Conservation (phyloP, 257 asterid species). For the Solanum appendiculatum region DNA sequence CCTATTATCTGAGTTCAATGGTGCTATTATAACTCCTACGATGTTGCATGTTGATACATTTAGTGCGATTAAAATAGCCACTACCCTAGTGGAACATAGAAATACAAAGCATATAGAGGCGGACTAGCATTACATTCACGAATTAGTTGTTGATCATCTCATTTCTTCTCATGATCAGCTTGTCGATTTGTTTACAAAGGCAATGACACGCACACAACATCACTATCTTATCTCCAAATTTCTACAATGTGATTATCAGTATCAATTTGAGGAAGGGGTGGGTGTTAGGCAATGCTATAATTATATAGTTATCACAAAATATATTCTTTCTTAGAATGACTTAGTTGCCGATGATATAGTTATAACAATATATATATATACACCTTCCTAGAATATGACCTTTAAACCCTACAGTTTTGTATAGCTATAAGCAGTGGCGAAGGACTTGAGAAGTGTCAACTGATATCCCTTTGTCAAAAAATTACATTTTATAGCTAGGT, state of each 20-base stretch:
- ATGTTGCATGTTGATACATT: background rate
- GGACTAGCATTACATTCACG: background rate
- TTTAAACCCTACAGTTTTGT: background rate
- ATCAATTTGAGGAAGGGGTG: background rate
- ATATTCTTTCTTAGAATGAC: background rate
- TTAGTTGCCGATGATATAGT: background rate
- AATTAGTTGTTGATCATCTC: background rate
- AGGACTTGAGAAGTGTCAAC: background rate
- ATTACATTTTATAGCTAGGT: background rate
- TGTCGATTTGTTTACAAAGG: background rate
- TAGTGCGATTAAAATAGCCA: background rate
- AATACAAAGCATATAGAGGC: background rate
- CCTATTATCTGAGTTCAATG: background rate
- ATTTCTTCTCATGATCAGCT: background rate
- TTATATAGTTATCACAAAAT: background rate
- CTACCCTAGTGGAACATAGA: background rate
- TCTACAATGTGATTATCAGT: background rate
- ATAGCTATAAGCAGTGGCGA: background rate
- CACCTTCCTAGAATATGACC: background rate
- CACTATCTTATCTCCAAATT: background rate
- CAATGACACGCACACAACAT: background rate
- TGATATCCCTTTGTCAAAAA: background rate
- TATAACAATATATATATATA: background rate
- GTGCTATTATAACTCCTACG: background rate
- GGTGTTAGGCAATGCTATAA: background rate